These are phyloP conservation scores for Auricularia sp. DNA, from an alignment of 768 basidiomycete genomes.

Conservation along the genomic window DNA sequence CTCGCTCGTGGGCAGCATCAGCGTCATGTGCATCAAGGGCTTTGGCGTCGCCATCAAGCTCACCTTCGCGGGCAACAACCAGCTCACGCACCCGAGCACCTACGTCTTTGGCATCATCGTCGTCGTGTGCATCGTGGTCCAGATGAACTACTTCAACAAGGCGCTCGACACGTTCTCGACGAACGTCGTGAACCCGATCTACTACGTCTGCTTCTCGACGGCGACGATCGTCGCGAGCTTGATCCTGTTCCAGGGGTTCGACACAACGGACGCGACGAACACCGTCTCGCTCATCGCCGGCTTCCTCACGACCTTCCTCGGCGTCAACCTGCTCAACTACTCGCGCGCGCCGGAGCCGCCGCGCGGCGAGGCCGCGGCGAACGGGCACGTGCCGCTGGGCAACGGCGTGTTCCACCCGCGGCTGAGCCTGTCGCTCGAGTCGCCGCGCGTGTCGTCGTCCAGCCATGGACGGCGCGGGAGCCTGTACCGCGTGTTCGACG, in stretches of 20 bases:
- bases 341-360: constrained; percentile 48
- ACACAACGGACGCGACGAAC: constrained; percentile 72
- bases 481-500: constrained; percentile 59
- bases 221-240: constrained; percentile 89
- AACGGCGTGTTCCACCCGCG: constrained; percentile 66
- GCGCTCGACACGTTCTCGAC: constrained; percentile 94
- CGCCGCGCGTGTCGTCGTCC: constrained; percentile 25
- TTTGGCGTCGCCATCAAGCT: constrained; percentile 96
- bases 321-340: constrained; percentile 88
- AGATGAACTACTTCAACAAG: constrained; percentile 98
- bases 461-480: constrained; percentile 58
- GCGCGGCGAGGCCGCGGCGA: constrained; percentile 14
- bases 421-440: constrained; percentile 57
- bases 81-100: constrained; percentile 90
- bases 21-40: constrained; percentile 99
- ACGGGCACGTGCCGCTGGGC: constrained; percentile 40
- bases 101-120: constrained; percentile 88
- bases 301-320: constrained; percentile 88
- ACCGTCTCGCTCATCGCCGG: constrained; percentile 83
- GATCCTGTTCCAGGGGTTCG: constrained; percentile 95
- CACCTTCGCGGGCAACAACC: constrained; percentile 86
- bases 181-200: constrained; percentile 96
- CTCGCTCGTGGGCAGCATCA: constrained; percentile 88
- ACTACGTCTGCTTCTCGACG: constrained; percentile 94
- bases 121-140: constrained; percentile 73